These are phyloP conservation scores for Anaeromyces robustus DNA, from an alignment of 192 early-diverging fungal species.

Conservation along the genomic window DNA sequence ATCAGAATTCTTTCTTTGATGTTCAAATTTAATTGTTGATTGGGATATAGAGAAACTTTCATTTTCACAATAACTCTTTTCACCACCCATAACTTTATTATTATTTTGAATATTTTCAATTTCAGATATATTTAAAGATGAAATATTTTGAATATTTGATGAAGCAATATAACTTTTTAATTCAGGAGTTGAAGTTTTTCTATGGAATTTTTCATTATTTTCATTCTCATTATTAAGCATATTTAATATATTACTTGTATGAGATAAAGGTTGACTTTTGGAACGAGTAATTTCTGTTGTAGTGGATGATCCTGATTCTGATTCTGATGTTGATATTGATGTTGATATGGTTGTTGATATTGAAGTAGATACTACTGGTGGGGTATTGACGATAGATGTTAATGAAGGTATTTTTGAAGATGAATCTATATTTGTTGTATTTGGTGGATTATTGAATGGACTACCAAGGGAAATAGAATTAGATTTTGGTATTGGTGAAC, in stretches of 20 bases:
- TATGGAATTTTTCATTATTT: no score
- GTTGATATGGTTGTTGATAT: no score
- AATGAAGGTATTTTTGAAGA: neutral
- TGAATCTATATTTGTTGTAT: neutral
- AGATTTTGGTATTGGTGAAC: neutral
- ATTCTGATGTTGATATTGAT: no score
- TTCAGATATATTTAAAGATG: neutral
- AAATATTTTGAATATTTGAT: neutral
- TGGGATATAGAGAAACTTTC: neutral
- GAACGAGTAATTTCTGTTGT: neutral
- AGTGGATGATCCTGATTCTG: no score
- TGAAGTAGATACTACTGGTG: neutral
- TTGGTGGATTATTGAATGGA: neutral
- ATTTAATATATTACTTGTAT: neutral
- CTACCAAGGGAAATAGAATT: neutral
- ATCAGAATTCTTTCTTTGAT: neutral
- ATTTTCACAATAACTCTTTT: neutral
- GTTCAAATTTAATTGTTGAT: neutral
- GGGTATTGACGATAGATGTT: neutral
- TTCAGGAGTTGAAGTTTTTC: neutral
- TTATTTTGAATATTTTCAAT: neutral
- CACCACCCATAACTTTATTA: no score
- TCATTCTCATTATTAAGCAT: neutral
- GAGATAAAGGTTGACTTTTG: neutral
- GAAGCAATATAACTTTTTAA: neutral